These are phyloP conservation scores for Luzula sylvatica DNA, from an alignment of 176 grass and related monocot species.

Conservation along the genomic window DNA sequence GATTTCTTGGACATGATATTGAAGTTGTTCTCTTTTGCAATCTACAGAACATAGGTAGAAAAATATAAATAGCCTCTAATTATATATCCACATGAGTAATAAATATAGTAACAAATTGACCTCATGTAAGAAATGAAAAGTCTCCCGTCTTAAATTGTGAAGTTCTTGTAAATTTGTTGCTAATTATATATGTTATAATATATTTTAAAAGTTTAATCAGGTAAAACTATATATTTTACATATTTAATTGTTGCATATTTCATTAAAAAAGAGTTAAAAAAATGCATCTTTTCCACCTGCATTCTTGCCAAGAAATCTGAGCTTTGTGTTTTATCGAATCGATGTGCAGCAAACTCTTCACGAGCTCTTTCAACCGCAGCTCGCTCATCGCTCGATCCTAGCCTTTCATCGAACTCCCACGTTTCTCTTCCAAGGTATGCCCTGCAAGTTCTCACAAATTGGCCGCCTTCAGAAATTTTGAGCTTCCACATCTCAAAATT, in stretches of 20 bases:
- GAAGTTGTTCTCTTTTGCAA: conserved; percentile 38
- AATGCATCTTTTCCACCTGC: conserved; percentile 61
- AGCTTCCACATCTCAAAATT: conserved; percentile 77
- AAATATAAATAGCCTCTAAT: too few species aligned
- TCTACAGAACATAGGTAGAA: too few species aligned
- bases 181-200: too few species aligned
- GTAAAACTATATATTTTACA: too few species aligned
- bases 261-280: too few species aligned
- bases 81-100: too few species aligned
- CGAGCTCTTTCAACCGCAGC: conserved; percentile 28
- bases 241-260: too few species aligned
- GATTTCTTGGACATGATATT: conserved; percentile 17
- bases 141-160: too few species aligned
- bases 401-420: conserved; percentile 47
- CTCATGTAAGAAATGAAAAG: too few species aligned
- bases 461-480: conserved; percentile 44
- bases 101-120: too few species aligned
- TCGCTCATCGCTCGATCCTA: conserved; percentile 41
- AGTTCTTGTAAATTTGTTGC: too few species aligned
- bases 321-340: conserved; percentile 41
- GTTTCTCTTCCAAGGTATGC: conserved; percentile 46
- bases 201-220: too few species aligned
- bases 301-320: conserved; percentile 52
- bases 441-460: conserved; percentile 32
- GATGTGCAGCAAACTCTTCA: conserved; percentile 35